These are phyloP conservation scores for Rhizopus arrhizus DNA, from an alignment of 371 early-diverging fungal species.

Conservation along the genomic window DNA sequence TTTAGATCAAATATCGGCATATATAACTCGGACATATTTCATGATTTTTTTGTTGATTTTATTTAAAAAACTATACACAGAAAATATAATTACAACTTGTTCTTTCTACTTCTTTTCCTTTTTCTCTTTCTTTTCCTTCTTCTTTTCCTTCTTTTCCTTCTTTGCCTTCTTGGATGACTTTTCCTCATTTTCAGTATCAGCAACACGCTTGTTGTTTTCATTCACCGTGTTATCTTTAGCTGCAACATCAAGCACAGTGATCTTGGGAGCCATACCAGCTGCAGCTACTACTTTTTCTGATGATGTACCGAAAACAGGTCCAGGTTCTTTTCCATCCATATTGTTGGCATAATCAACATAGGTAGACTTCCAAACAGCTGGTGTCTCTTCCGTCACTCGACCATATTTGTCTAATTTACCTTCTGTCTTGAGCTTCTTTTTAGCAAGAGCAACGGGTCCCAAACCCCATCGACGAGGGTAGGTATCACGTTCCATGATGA, in stretches of 20 bases:
- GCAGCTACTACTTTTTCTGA: constrained; percentile 40
- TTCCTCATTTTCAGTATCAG: constrained; percentile 24
- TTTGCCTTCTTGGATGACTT: constrained; percentile 41
- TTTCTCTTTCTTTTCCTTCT: constrained; percentile 31
- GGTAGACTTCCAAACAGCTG: constrained; percentile 71
- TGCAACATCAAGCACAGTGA: constrained; percentile 41
- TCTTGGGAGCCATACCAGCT: constrained; percentile 44
- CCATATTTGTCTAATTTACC: constrained; percentile 98
- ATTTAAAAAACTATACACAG: no score
- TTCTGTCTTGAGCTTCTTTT: constrained; percentile 96
- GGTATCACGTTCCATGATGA: constrained; percentile 99
- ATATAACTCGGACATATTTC: no score
- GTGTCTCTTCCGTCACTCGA: constrained; percentile 82
- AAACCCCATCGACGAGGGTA: constrained; percentile 98
- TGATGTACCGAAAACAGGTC: constrained; percentile 39
- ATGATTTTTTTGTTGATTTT: no score
- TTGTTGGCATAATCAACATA: constrained; percentile 74
- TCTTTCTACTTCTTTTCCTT: constrained; percentile 31
- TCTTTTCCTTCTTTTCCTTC: constrained; percentile 51
- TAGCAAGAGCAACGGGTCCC: constrained; percentile 91
- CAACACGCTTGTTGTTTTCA: constrained; percentile 31
- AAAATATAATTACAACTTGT: constrained; percentile 18
- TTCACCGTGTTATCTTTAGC: constrained; percentile 32
- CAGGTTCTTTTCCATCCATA: constrained; percentile 44
- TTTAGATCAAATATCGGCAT: no score